Percentiles rank a stretch among this genome's conserved stretches.
These are phyloP conservation scores for Dipodascus albidus DNA, from an alignment of 805 yeast genomes.

Conservation along the genomic window DNA sequence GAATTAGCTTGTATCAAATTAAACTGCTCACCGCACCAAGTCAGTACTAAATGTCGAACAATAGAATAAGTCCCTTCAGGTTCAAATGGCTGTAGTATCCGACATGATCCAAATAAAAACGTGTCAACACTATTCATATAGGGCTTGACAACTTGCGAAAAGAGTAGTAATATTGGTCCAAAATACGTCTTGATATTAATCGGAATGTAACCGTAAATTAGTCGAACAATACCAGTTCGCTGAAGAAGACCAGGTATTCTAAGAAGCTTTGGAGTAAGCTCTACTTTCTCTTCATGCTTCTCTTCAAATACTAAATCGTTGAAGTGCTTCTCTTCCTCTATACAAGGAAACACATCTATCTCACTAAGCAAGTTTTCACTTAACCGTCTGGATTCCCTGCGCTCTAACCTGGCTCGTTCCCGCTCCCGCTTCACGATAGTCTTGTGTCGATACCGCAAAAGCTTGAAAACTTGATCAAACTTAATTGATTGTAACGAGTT, in stretches of 20 bases:
- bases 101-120: background rate
- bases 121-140: background rate
- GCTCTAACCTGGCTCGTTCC: background rate
- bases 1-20: background rate
- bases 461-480: background rate
- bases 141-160: background rate
- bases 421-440: background rate
- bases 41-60: background rate
- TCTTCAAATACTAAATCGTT: background rate
- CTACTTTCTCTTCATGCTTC: background rate
- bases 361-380: background rate
- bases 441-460: background rate
- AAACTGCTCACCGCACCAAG: background rate
- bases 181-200: background rate
- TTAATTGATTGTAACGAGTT: background rate
- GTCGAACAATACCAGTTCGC: background rate
- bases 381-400: background rate
- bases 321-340: background rate
- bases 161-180: background rate
- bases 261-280: background rate
- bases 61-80: background rate
- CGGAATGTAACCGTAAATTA: background rate
- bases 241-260: background rate
- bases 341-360: background rate
- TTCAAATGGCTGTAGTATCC: background rate